phyloP scores from a whole-genome alignment of 2,329 filamentous ascomycete genomes.

The Penicillium sp. region DNA sequence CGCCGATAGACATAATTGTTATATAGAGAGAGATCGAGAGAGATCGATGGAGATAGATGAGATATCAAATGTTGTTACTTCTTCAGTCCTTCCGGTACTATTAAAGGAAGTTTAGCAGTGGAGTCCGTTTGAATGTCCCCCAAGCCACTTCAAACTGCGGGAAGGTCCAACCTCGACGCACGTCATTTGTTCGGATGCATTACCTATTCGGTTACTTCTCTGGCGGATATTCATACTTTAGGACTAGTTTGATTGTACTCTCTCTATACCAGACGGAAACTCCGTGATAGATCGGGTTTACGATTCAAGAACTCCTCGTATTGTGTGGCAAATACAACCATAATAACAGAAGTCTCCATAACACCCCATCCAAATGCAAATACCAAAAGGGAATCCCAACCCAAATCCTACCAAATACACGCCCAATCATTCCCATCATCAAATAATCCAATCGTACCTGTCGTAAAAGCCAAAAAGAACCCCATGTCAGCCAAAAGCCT shows the following conservation, averaged over 20 bases:
- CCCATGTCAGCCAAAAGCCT: background rate
- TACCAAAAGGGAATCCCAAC: slow-evolving; percentile 12
- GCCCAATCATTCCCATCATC: slow-evolving; percentile 13
- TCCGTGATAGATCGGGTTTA: background rate
- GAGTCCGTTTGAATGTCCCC: background rate
- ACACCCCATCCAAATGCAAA: slow-evolving; percentile 4
- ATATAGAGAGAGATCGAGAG: background rate
- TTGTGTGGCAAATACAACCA: background rate
- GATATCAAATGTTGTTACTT: background rate
- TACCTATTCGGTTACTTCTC: background rate
- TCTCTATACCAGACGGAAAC: background rate
- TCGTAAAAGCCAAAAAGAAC: background rate
- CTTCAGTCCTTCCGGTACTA: background rate
- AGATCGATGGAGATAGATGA: background rate
- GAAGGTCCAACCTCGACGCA: slow-evolving; percentile 7
- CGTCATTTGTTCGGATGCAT: slow-evolving; percentile 4
- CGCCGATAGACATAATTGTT: slow-evolving; percentile 40
- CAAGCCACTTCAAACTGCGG: background rate
- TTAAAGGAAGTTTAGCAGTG: background rate
- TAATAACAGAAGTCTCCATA: background rate
- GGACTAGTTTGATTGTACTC: background rate
- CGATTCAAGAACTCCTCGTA: background rate
- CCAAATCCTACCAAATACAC: slow-evolving; percentile 2
- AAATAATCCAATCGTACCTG: slow-evolving; percentile 11
- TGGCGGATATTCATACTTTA: background rate